Base-by-base conservation (phyloP, 768 basidiomycete species). In the Tylopilus cervinicoccineus region DNA sequence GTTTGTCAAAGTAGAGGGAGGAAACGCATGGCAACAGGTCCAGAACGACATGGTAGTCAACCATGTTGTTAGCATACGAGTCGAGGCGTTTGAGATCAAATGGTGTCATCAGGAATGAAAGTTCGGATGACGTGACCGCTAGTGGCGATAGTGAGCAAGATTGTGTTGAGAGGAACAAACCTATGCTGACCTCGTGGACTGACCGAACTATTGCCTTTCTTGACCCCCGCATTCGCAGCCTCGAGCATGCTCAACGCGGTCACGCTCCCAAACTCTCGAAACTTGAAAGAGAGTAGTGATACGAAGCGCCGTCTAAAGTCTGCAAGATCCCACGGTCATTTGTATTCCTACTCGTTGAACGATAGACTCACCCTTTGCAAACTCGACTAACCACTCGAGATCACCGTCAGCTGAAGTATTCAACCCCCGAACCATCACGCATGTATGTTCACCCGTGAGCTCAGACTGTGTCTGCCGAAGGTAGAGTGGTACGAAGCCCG, bases 21-120 rank as follows among this genome's bases (percentile, higher is more conserved):
- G 92, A 83, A 31, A 93, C 70, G 1, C 73, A 78, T 0, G 96
- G 95, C 14, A 99, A 76, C 22, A 98, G 75, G 66, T 99, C 96
- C 33, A 98, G 76, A 48, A 98, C 80, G 57, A 95, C 92, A 63
- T 98, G 96, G 60, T 95, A 97, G 67, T 98, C 96, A 34, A 98
- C 77, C 81, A 88, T 85, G 63, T 93, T 93, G 66, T 96, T 93
- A 1, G 93, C 88, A 55, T 99, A 99, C 6, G 95, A 89, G 58
- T 94, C 88, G 13, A 99, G 77, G 2, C 96, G 86, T 66, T 98
- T 97, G 58, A 98, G 76, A 67, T 98, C 96, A 65, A 95, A 98
- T 0, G 96, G 92, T 0, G 91, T 85, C 47, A 94, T 64, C 7
- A 88, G 64, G 39, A 84, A 71, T 1, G 80, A 71, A 14, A 87